Evolutionary conservation across 2,329 filamentous ascomycete species (phyloP).

Genomic region (Botrytis squamosa): DNA sequence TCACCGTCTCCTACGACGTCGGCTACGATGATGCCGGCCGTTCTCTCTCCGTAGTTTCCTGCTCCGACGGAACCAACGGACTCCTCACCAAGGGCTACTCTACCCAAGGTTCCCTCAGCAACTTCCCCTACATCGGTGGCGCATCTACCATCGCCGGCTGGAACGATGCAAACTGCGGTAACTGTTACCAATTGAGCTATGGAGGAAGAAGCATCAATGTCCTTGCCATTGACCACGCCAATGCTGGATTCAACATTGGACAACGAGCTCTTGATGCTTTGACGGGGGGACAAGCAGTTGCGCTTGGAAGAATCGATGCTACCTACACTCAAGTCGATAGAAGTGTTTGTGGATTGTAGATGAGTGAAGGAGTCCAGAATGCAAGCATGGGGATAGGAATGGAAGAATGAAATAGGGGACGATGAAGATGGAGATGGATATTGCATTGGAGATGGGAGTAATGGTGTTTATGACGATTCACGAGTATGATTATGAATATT

Average conservation of each 20-base stretch:
- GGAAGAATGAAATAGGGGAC: neutral
- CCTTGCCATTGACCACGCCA: slow-evolving; percentile 55
- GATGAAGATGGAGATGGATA: neutral
- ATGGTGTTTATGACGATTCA: neutral
- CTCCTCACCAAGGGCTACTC: slow-evolving; percentile 56
- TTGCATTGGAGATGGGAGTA: neutral
- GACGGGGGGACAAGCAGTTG: slow-evolving; percentile 50
- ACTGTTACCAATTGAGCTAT: slow-evolving; percentile 57
- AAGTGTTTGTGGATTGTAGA: slow-evolving; percentile 45
- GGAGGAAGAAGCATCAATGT: slow-evolving; percentile 53
- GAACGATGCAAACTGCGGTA: slow-evolving; percentile 56
- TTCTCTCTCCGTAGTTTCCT: slow-evolving; percentile 57
- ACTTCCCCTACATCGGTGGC: slow-evolving; percentile 57
- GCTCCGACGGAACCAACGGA: slow-evolving; percentile 67
- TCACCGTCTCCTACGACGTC: slow-evolving; percentile 66
- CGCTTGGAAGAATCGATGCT: slow-evolving; percentile 54
- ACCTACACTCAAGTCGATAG: slow-evolving; percentile 45
- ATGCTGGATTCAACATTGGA: slow-evolving; percentile 55
- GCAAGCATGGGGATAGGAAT: neutral
- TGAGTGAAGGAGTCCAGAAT: neutral
- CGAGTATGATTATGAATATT: neutral
- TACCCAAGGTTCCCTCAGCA: slow-evolving; percentile 51
- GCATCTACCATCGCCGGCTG: slow-evolving; percentile 52
- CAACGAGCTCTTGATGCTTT: slow-evolving; percentile 55
- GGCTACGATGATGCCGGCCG: slow-evolving; percentile 64